A percentile compares a stretch with the other conserved stretches of the same genome.
These are phyloP conservation scores for Phytopythium cucurbitacearum DNA, from an alignment of 352 stramenopile species.

Conservation along the genomic window DNA sequence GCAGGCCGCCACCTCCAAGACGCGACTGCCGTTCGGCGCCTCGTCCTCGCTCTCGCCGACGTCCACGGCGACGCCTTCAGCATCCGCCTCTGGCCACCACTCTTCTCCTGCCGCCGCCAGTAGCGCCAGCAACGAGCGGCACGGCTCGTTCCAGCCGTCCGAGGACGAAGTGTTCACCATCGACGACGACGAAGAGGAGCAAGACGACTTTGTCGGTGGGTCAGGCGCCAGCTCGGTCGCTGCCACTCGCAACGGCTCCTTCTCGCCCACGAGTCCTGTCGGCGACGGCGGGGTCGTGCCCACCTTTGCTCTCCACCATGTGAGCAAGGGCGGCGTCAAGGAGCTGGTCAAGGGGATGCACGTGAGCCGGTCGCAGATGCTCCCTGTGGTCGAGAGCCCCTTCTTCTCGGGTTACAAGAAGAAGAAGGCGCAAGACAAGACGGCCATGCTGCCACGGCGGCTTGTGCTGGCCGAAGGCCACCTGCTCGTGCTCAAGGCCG, in stretches of 20 bases:
- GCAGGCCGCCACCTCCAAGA: constrained; percentile 44
- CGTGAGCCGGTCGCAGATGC: constrained; percentile 65
- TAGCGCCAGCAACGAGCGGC: constrained; percentile 8
- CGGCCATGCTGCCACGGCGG: constrained; percentile 49
- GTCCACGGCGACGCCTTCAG: constrained; percentile 5
- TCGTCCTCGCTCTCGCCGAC: constrained; percentile 13
- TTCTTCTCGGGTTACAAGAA: constrained; percentile 89
- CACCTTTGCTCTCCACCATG: constrained; percentile 36
- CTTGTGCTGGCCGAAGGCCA: constrained; percentile 71
- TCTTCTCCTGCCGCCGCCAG: constrained; percentile 6
- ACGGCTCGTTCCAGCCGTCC: constrained; percentile 42
- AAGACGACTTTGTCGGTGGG: constrained; percentile 45
- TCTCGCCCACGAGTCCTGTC: constrained; percentile 13
- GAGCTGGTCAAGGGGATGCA: constrained; percentile 63
- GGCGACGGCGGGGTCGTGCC: constrained; percentile 7
- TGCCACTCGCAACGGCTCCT: constrained; percentile 45
- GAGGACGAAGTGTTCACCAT: constrained; percentile 85
- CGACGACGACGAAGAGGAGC: constrained; percentile 72
- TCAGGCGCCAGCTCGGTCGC: constrained; percentile 19
- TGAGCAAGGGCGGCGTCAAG: constrained; percentile 43
- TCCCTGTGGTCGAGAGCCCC: constrained; percentile 57
- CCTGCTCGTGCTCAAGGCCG: constrained; percentile 72
- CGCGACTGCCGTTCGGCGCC: constrained; percentile 32
- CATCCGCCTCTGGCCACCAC: constrained; percentile 10
- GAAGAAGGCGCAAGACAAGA: constrained; percentile 26